Evolutionary conservation across 257 asterid genomes (phyloP), one percentile per base, ranked within the genome.

Genomic region (Ocimum tenuiflorum): DNA sequence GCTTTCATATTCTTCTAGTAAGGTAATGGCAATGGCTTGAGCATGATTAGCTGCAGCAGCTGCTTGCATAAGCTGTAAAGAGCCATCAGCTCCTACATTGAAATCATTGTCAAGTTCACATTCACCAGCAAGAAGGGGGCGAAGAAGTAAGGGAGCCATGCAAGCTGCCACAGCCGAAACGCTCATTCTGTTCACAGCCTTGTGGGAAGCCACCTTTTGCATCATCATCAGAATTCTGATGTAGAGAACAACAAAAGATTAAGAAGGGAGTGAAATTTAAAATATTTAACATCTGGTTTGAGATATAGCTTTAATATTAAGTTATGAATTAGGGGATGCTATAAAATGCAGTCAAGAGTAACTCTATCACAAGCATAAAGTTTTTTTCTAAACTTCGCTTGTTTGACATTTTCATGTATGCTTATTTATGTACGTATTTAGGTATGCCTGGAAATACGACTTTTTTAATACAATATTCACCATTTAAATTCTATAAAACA

Each of bases 31-130:
- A 69, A 94, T 94, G 74, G 97, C 96, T 77, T 94, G 99, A 71
- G 99, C 99, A 78, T 90, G 96, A 80, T 94, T 94, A 60, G 99
- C 99, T 41, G 99, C 99, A 65, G 99, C 99, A 23, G 99, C 99
- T 53, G 99, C 99, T 79, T 89, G 97, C 79, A 94, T 49, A 73
- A 94, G 99, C 76, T 86, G 96, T 47, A 83, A 72, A 50, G 97
- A 91, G 63, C 89, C 88, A 81, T 94, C 99, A 63, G 95, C 97
- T 22, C 87, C 94, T 70, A 87, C 75, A 75, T 87, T 89, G 54
- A 84, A 74, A 74, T 77, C 77, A 55, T 85, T 69, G 58, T 83
- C 92, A 42, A 91, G 86, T 58, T 94, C 99, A 74, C 97, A 94
- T 63, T 94, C 99, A 15, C 99, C 99, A 65, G 91, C 86, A 68